These are phyloP conservation scores for Pythium volutum DNA, from an alignment of 352 stramenopile species.

Conservation along the genomic window DNA sequence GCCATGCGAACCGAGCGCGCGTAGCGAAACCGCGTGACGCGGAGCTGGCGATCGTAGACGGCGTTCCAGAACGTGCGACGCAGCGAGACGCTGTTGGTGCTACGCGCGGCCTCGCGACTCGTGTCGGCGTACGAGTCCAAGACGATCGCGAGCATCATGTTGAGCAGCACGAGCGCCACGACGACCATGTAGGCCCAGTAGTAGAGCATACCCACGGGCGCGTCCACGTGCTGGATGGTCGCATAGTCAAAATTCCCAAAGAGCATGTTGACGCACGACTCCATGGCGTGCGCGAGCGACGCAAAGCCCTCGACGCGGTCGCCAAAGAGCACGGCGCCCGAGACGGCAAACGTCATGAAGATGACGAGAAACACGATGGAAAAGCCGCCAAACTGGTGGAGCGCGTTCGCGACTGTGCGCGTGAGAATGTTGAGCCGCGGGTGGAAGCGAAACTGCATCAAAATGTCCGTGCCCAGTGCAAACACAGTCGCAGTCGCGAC, in stretches of 20 bases:
- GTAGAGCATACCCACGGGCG: conserved; percentile 48
- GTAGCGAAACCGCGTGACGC: neutral
- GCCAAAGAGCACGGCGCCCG: conserved; percentile 53
- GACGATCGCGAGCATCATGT: conserved; percentile 75
- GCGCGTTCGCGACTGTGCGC: conserved; percentile 42
- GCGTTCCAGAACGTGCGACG: conserved; percentile 30
- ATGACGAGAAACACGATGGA: conserved; percentile 60
- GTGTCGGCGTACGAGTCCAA: conserved; percentile 53
- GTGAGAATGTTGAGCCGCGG: conserved; percentile 55
- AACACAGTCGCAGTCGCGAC: conserved; percentile 35
- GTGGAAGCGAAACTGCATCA: conserved; percentile 54
- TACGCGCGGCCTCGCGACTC: conserved; percentile 33
- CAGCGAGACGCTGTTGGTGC: conserved; percentile 23
- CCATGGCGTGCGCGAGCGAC: conserved; percentile 36
- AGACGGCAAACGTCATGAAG: conserved; percentile 49
- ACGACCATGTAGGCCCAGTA: conserved; percentile 70
- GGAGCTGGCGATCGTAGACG: conserved; percentile 23
- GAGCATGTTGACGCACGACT: conserved; percentile 65
- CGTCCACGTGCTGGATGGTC: conserved; percentile 40
- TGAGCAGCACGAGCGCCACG: conserved; percentile 60
- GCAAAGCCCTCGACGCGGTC: conserved; percentile 47
- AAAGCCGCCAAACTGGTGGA: conserved; percentile 50
- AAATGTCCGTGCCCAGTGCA: conserved; percentile 34
- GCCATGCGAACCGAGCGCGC: neutral
- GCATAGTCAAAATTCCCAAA: conserved; percentile 63